Evolutionary conservation across 2,329 filamentous ascomycete genomes (phyloP).

Genomic region (Ophidiomyces ophidiicola): DNA sequence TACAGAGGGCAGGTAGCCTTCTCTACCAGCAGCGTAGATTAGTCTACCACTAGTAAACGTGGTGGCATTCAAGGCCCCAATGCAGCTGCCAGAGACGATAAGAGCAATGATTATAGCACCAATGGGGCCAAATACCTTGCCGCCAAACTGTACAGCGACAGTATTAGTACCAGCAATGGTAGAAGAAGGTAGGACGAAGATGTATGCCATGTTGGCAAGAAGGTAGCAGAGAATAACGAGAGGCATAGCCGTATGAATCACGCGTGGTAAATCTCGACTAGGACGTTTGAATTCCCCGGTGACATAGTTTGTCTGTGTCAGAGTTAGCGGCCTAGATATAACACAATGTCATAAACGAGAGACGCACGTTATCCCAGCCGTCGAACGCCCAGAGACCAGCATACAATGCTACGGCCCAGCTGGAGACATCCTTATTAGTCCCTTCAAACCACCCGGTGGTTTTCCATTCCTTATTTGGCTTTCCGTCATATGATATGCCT

Average conservation of each 20-base stretch:
- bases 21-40: constrained; percentile 87
- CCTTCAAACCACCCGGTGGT: constrained; percentile 75
- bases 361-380: constrained; percentile 89
- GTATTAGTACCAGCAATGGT: constrained; percentile 82
- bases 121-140: constrained; percentile 72
- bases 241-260: constrained; percentile 94
- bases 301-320: constrained; percentile 77
- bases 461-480: constrained; percentile 76
- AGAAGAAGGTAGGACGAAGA: constrained; percentile 73
- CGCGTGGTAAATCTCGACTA: constrained; percentile 73
- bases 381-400: constrained; percentile 96
- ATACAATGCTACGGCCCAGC: constrained; percentile 89
- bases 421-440: constrained; percentile 65
- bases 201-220: constrained; percentile 84
- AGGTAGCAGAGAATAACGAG: constrained; percentile 84
- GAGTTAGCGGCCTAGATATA: constrained; percentile 4
- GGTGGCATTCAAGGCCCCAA: constrained; percentile 86
- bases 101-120: constrained; percentile 77
- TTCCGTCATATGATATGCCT: constrained; percentile 63
- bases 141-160: constrained; percentile 87
- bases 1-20: constrained; percentile 75
- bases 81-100: constrained; percentile 80
- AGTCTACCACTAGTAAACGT: constrained; percentile 87
- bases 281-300: constrained; percentile 94
- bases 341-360: background rate